A percentile compares a stretch with the other conserved stretches of the same genome.
phyloP scores from a whole-genome alignment of 2,329 filamentous ascomycete genomes.

The Parastagonospora nodorum region DNA sequence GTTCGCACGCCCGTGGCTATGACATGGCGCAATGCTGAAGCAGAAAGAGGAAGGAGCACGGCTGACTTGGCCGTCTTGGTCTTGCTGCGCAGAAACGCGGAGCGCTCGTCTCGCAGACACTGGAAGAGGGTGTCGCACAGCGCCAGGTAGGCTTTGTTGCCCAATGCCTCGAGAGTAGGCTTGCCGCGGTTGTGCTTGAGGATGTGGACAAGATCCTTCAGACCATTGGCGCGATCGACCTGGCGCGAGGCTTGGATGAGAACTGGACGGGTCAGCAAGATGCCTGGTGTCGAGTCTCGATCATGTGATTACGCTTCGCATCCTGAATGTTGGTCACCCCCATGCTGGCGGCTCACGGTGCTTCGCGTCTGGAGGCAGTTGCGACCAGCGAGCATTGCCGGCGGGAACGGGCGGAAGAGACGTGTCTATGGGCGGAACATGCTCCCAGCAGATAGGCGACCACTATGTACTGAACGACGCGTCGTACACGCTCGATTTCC shows the following conservation, averaged over 20 bases:
- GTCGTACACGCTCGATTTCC: not conserved
- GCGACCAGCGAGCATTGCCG: slow-evolving; percentile 15
- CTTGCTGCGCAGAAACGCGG: slow-evolving; percentile 59
- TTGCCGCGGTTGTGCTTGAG: slow-evolving; percentile 58
- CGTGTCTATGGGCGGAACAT: not conserved
- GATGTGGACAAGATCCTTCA: slow-evolving; percentile 62
- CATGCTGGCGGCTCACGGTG: slow-evolving; percentile 25
- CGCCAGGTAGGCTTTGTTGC: slow-evolving; percentile 78
- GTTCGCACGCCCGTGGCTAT: slow-evolving; percentile 71
- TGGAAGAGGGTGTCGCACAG: slow-evolving; percentile 83
- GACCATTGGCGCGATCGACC: slow-evolving; percentile 56
- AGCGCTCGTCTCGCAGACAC: slow-evolving; percentile 70
- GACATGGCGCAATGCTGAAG: slow-evolving; percentile 71
- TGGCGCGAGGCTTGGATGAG: slow-evolving; percentile 33
- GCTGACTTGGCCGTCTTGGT: slow-evolving; percentile 43
- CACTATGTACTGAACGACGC: not conserved
- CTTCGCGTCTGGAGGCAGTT: slow-evolving; percentile 6
- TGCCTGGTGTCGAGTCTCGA: slow-evolving; percentile 12
- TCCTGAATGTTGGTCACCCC: slow-evolving; percentile 41
- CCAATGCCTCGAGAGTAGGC: slow-evolving; percentile 55
- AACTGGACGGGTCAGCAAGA: slow-evolving; percentile 29
- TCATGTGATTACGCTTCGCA: slow-evolving; percentile 33
- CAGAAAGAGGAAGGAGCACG: slow-evolving; percentile 69
- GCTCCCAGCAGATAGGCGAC: not conserved
- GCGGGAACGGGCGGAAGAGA: not conserved